Conservation (phyloP, 2,329 filamentous ascomycete genomes). For the Xylaria digitata region DNA sequence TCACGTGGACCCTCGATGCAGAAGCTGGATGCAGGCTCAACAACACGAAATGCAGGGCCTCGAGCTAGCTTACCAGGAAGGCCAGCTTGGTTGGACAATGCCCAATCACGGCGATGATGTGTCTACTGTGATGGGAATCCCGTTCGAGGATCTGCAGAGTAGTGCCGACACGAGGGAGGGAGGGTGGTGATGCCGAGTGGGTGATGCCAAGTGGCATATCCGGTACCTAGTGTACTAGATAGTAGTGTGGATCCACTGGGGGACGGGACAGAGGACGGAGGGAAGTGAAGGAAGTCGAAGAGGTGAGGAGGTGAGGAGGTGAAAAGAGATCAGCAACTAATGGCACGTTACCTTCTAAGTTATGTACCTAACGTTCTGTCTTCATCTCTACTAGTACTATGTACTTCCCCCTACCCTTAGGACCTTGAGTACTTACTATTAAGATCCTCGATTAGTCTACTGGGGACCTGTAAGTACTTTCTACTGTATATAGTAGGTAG, state of each 20-base stretch:
- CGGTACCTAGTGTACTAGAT: not conserved
- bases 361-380: too few relatives aligned
- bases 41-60: conserved; percentile 35
- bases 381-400: too few relatives aligned
- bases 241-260: too few relatives aligned
- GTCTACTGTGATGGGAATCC: not conserved
- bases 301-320: not conserved
- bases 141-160: conserved; percentile 10
- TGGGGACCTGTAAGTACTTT: too few relatives aligned
- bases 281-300: not conserved
- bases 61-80: conserved; percentile 3
- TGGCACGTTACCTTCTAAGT: conserved; percentile 37
- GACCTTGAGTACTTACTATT: too few relatives aligned
- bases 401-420: too few relatives aligned
- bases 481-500: too few relatives aligned
- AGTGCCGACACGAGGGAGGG: conserved; percentile 28
- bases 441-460: too few relatives aligned
- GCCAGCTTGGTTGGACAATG: not conserved
- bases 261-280: not conserved
- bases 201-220: conserved; percentile 4
- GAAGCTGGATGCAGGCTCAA: conserved; percentile 10
- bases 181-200: conserved; percentile 14
- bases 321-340: conserved; percentile 1
- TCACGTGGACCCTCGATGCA: conserved; percentile 45
- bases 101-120: conserved; percentile 25